phyloP scores from a whole-genome alignment of 2,329 filamentous ascomycete genomes.

The Aspergillus brunneoviolaceus region DNA sequence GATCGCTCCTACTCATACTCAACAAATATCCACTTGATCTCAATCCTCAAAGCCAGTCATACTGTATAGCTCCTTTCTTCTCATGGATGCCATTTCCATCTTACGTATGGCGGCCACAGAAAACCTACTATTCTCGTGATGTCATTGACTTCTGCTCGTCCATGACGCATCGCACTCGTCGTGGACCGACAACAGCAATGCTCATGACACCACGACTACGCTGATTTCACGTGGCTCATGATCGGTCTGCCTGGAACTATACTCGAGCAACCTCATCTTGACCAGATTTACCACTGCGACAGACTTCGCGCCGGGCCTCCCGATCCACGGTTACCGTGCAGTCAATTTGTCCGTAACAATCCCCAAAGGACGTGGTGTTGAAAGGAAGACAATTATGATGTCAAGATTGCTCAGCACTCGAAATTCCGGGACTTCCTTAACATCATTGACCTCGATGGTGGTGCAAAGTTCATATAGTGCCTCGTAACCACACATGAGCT shows the following conservation, averaged over 20 bases:
- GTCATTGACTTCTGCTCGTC: constrained; percentile 9
- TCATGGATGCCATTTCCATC: not conserved
- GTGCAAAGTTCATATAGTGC: constrained; percentile 6
- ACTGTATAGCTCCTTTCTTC: too few species aligned
- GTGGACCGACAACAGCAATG: not conserved
- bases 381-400: constrained; percentile 15
- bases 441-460: constrained; percentile 5
- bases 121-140: constrained; percentile 1
- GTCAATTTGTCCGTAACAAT: constrained; percentile 11
- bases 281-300: constrained; percentile 1
- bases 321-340: constrained; percentile 9
- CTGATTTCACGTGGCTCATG: constrained; percentile 5
- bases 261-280: not conserved
- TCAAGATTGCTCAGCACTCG: constrained; percentile 15
- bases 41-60: too few species aligned
- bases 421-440: not conserved
- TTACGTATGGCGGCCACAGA: not conserved
- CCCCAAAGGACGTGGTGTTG: not conserved
- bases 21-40: too few species aligned
- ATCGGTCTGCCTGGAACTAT: not conserved
- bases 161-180: constrained; percentile 8
- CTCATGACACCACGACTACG: constrained; percentile 22
- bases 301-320: not conserved
- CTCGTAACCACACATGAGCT: not conserved
- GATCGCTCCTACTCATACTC: too few species aligned